phyloP scores from a whole-genome alignment of 768 basidiomycete genomes.

The Rhodotorula taiwanensis region DNA sequence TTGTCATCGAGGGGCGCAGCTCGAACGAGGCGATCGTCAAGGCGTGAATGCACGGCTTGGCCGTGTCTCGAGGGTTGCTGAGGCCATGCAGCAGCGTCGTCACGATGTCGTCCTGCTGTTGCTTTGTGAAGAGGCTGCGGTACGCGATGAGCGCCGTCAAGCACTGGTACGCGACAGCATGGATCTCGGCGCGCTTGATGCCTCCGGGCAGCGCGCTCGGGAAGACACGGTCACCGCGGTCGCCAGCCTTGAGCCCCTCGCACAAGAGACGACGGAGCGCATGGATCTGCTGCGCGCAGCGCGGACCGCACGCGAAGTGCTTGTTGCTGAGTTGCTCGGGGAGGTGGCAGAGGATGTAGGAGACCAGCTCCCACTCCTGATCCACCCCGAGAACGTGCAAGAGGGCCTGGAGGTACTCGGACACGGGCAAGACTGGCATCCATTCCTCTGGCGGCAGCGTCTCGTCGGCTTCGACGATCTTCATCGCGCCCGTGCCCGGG shows the following conservation, averaged over 20 bases:
- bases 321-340: conserved; percentile 90
- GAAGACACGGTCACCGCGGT: conserved; percentile 49
- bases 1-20: conserved; percentile 70
- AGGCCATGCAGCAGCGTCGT: conserved; percentile 48
- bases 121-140: conserved; percentile 62
- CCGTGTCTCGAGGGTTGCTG: conserved; percentile 47
- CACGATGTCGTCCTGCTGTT: conserved; percentile 47
- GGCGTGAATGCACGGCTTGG: conserved; percentile 84
- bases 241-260: conserved; percentile 56
- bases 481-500: conserved; percentile 32
- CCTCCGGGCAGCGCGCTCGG: conserved; percentile 41
- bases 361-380: conserved; percentile 84
- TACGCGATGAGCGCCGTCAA: conserved; percentile 84
- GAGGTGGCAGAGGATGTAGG: conserved; percentile 83
- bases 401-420: conserved; percentile 62
- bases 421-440: conserved; percentile 55
- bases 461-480: conserved; percentile 41
- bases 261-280: conserved; percentile 63
- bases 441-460: background rate
- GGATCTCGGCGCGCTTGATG: conserved; percentile 68
- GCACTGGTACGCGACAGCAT: conserved; percentile 78
- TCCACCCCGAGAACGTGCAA: conserved; percentile 64
- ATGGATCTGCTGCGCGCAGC: conserved; percentile 59
- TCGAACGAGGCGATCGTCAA: conserved; percentile 83
- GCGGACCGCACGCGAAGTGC: conserved; percentile 89